Evolutionary conservation across 2,329 filamentous ascomycete species (phyloP).

Genomic region (Aureobasidium sp.): DNA sequence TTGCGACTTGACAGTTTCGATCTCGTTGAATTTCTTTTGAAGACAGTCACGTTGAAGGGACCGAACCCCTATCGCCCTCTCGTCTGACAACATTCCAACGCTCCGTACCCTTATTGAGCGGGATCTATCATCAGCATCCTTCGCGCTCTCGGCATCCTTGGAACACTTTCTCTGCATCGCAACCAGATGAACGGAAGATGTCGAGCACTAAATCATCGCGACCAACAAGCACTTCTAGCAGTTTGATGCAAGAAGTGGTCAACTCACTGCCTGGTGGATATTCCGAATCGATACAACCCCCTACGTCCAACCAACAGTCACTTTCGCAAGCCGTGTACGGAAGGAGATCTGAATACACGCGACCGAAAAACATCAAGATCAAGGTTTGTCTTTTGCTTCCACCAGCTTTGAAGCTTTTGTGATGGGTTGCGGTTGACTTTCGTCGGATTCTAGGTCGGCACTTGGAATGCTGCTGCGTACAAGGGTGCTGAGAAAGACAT

Average conservation of each 20-base stretch:
- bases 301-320: constrained; percentile 34
- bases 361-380: constrained; percentile 64
- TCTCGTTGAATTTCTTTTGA: not conserved
- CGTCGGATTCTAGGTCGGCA: constrained; percentile 60
- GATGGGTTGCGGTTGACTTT: not conserved
- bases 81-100: not conserved
- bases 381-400: not conserved
- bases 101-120: not conserved
- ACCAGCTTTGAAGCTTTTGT: not conserved
- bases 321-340: constrained; percentile 57
- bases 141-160: not conserved
- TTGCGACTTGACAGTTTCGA: not conserved
- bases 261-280: constrained; percentile 40
- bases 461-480: constrained; percentile 88
- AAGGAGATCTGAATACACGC: constrained; percentile 70
- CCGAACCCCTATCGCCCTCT: not conserved
- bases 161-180: not conserved
- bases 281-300: constrained; percentile 23
- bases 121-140: not conserved
- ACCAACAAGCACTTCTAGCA: constrained; percentile 18
- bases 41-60: not conserved
- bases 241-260: constrained; percentile 32
- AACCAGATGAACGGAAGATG: not conserved
- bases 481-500: constrained; percentile 83
- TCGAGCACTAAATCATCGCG: constrained; percentile 12